These are phyloP conservation scores for Penicillium concentricum DNA, from an alignment of 2,329 filamentous ascomycete genomes.

Conservation along the genomic window DNA sequence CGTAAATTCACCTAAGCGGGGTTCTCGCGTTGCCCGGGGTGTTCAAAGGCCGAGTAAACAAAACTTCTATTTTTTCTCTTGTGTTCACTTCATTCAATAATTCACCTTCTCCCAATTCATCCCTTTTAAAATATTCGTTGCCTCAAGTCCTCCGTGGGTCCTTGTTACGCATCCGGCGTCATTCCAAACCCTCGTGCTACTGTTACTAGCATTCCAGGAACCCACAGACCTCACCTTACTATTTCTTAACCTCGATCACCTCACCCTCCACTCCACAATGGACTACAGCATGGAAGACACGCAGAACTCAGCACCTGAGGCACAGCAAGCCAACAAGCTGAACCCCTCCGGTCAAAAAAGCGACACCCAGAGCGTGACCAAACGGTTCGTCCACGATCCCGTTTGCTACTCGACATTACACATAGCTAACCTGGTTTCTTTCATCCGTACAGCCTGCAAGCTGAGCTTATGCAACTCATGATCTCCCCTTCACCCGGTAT, in stretches of 20 bases:
- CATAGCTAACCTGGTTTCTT: not conserved
- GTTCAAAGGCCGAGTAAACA: constrained; percentile 7
- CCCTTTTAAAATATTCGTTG: not conserved
- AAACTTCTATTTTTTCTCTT: constrained; percentile 3
- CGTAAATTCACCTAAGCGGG: constrained; percentile 1
- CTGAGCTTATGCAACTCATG: constrained; percentile 98
- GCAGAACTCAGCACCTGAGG: constrained; percentile 67
- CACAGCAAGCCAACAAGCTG: constrained; percentile 62
- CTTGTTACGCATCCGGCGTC: constrained; percentile 5
- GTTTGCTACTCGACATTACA: not conserved
- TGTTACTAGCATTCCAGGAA: constrained; percentile 5
- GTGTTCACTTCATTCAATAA: not conserved
- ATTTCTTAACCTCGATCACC: not conserved
- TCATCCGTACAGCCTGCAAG: constrained; percentile 69
- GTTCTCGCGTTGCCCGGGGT: constrained; percentile 8
- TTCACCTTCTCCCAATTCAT: not conserved
- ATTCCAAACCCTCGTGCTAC: constrained; percentile 6
- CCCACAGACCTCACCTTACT: not conserved
- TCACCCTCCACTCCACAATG: constrained; percentile 38
- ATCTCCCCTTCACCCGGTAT: constrained; percentile 88
- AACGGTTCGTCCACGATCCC: constrained; percentile 58
- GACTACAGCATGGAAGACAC: constrained; percentile 59
- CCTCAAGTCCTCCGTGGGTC: not conserved
- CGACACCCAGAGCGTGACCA: constrained; percentile 73
- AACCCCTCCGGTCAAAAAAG: constrained; percentile 54